phyloP scores from a whole-genome alignment of 805 yeast species.

The Spathaspora sp. region DNA sequence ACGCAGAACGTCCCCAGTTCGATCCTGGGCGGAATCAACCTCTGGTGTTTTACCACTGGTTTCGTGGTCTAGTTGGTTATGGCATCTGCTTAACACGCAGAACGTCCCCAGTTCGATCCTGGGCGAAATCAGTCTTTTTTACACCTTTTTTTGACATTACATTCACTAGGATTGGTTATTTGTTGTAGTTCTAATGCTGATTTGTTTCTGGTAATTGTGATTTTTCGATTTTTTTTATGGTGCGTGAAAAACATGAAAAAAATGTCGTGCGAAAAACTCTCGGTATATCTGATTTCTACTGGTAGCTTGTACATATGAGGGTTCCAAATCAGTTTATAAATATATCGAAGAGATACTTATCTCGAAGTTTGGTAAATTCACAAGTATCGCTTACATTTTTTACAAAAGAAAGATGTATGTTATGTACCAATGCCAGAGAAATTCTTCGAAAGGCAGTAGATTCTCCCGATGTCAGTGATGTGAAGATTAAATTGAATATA shows the following conservation, averaged over 20 bases:
- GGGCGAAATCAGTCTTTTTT: conserved; percentile 86
- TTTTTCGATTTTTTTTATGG: neutral
- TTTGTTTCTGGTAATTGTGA: neutral
- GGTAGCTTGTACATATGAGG: neutral
- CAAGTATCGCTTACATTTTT: conserved; percentile 47
- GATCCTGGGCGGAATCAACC: conserved; percentile 99
- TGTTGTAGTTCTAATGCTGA: neutral
- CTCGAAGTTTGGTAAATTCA: neutral
- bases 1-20: conserved; percentile 99
- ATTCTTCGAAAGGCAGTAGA: conserved; percentile 44
- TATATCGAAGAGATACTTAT: neutral
- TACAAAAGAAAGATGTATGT: conserved; percentile 65
- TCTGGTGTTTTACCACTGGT: neutral
- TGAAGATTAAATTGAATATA: conserved; percentile 30
- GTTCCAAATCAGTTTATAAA: neutral
- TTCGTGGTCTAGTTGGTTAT: conserved; percentile 98
- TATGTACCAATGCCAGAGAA: conserved; percentile 62
- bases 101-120: conserved; percentile 99
- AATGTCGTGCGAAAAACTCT: neutral
- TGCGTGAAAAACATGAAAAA: neutral
- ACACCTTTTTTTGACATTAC: neutral
- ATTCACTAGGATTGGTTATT: neutral
- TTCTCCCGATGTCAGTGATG: conserved; percentile 19
- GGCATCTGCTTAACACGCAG: conserved; percentile 99
- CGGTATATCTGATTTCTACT: neutral